These are phyloP conservation scores for Alternaria consortialis DNA, from an alignment of 2,329 filamentous ascomycete genomes.

Conservation along the genomic window DNA sequence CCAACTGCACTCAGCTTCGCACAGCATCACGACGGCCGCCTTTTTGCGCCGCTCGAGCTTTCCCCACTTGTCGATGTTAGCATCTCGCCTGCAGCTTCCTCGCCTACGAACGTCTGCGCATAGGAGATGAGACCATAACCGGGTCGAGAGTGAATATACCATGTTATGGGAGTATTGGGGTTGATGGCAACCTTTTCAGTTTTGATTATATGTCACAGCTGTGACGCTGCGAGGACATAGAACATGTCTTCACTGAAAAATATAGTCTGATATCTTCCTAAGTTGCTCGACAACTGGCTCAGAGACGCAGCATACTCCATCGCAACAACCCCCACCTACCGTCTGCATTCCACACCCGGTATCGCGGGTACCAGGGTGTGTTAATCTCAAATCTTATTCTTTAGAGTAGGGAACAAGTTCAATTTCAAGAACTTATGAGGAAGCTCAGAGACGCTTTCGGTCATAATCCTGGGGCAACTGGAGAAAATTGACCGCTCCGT, in stretches of 20 bases:
- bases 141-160: constrained; percentile 58
- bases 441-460: constrained; percentile 54
- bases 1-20: constrained; percentile 50
- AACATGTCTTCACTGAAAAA: constrained; percentile 55
- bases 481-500: not conserved
- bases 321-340: constrained; percentile 51
- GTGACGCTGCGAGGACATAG: constrained; percentile 50
- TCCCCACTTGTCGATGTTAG: constrained; percentile 37
- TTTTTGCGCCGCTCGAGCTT: constrained; percentile 48
- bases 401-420: constrained; percentile 30
- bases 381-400: constrained; percentile 52
- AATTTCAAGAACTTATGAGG: constrained; percentile 54
- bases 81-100: constrained; percentile 33
- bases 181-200: constrained; percentile 35
- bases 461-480: constrained; percentile 15
- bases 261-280: constrained; percentile 51
- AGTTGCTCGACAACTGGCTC: constrained; percentile 47
- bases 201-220: constrained; percentile 39
- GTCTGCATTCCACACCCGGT: constrained; percentile 55
- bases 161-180: constrained; percentile 12
- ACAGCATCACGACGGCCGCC: constrained; percentile 49
- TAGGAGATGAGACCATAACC: constrained; percentile 57
- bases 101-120: constrained; percentile 43
- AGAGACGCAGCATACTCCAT: constrained; percentile 46
- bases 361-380: constrained; percentile 57